Percentiles rank a stretch among this genome's conserved stretches.
These are phyloP conservation scores for Leccinum insolens DNA, from an alignment of 1,284 basidiomycete species.

Conservation along the genomic window DNA sequence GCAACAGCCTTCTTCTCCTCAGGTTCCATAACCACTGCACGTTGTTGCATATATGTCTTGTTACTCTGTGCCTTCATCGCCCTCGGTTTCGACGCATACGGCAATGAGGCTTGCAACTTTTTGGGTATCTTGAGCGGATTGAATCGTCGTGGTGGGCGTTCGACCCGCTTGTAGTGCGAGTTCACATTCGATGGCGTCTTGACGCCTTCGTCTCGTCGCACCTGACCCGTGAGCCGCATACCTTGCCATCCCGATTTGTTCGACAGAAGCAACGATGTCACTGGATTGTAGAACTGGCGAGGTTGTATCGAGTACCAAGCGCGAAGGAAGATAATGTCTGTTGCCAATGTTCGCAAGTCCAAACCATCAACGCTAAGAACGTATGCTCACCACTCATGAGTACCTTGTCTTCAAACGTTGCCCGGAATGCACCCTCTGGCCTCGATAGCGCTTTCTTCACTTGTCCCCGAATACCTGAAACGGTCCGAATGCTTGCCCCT, in stretches of 20 bases:
- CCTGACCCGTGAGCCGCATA: constrained; percentile 95
- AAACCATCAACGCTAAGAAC: background rate
- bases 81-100: constrained; percentile 93
- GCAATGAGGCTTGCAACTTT: constrained; percentile 87
- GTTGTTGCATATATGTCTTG: constrained; percentile 87
- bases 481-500: constrained; percentile 89
- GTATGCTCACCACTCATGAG: constrained; percentile 83
- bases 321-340: constrained; percentile 94
- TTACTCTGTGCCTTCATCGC: constrained; percentile 73
- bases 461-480: constrained; percentile 88
- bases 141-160: constrained; percentile 84
- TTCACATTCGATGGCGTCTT: constrained; percentile 86
- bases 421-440: constrained; percentile 87
- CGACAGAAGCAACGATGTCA: constrained; percentile 78
- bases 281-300: constrained; percentile 95
- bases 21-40: constrained; percentile 93
- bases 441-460: constrained; percentile 95
- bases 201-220: constrained; percentile 82
- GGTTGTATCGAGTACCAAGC: constrained; percentile 98
- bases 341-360: constrained; percentile 1
- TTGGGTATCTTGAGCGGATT: constrained; percentile 85
- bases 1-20: constrained; percentile 93
- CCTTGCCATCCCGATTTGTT: constrained; percentile 84
- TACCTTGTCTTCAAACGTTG: constrained; percentile 98
- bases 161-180: constrained; percentile 86